Base-by-base conservation (phyloP, 2,329 filamentous ascomycete species). In the Dryadomyces quercivorus region DNA sequence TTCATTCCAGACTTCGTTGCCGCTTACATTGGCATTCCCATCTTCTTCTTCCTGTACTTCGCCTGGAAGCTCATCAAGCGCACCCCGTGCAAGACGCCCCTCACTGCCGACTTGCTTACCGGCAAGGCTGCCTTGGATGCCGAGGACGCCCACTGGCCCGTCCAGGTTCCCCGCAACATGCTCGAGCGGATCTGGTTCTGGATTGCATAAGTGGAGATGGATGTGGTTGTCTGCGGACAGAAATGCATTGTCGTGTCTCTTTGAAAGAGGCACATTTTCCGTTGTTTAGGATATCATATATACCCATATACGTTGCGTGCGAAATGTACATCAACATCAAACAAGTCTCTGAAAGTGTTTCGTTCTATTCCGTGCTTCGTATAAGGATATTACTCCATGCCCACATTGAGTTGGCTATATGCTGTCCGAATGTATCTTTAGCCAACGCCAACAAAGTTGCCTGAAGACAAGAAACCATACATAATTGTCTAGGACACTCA, bases 1-100 rank as follows among this genome's bases (percentile, higher is more conserved):
- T 61, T 61, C 7, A 22, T 15, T 18, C 86, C 1, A 92, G 90
- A 67, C 61, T 93, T 93, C 62, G 57, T 84, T n/a, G 77, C 79
- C 0, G 75, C 69, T 61, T 89, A 83, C 61, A 73, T 86, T 62
- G 84, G 74, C 10, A 70, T 85, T 0, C 82, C 74, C 48, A 77
- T 75, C 60, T 86, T 86, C 65, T 59, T 81, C 2, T 66, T 71
- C 0, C 70, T 85, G 0, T 86, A 85, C 61, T 7, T 78, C 13
- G 79, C 74, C 2, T 84, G 86, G 70, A 84, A 83, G 70, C 22
- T 75, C 9, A 67, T 65, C 58, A 71, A 64, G 62, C 67, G 73
- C 34, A 78, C 75, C 69, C 18, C 44, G 16, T 42, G 22, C 18
- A 34, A 44, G 50, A 70, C 66, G n/a, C 58, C 70, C 0, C 65